phyloP scores from a whole-genome alignment of 2,329 filamentous ascomycete species.

The Exophiala alcalophila region DNA sequence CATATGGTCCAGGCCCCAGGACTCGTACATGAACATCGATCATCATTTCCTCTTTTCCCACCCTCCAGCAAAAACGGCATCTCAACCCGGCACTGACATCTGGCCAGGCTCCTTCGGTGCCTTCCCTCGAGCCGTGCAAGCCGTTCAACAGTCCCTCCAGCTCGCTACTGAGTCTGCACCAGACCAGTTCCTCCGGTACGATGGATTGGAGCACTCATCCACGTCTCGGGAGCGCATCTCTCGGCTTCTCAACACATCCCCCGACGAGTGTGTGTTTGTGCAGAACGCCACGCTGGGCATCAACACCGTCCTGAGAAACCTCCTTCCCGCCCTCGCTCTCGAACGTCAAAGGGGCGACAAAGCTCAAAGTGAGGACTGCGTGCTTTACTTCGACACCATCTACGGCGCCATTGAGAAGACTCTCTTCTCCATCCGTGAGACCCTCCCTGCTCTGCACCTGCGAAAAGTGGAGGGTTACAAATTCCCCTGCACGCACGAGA shows the following conservation, averaged over 20 bases:
- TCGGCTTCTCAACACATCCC: constrained; percentile 60
- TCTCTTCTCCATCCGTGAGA: constrained; percentile 67
- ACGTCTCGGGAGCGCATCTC: constrained; percentile 63
- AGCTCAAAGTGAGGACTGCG: too few relatives aligned
- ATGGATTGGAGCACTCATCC: constrained; percentile 60
- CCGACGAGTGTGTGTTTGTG: constrained; percentile 68
- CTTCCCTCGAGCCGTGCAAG: constrained; percentile 61
- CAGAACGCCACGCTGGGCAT: constrained; percentile 71
- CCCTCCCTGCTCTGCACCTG: constrained; percentile 45
- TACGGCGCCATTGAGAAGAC: constrained; percentile 75
- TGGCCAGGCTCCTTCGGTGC: constrained; percentile 81
- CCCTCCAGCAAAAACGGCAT: too few relatives aligned
- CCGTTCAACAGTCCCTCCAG: constrained; percentile 61
- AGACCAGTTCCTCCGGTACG: constrained; percentile 71
- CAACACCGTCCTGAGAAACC: constrained; percentile 72
- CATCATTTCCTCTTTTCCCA: too few relatives aligned
- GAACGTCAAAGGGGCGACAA: constrained; percentile 56
- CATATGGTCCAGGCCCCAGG: too few relatives aligned
- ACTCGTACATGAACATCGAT: too few relatives aligned
- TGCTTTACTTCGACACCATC: constrained; percentile 61
- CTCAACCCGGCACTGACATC: too few relatives aligned
- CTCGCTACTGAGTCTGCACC: constrained; percentile 63
- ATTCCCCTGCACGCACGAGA: constrained; percentile 66
- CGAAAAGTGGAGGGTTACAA: constrained; percentile 54
- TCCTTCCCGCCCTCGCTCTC: constrained; percentile 55